Evolutionary conservation across 2,329 filamentous ascomycete species (phyloP), one percentile per base, ranked within the genome.

Genomic region (Cryphonectria japonica): DNA sequence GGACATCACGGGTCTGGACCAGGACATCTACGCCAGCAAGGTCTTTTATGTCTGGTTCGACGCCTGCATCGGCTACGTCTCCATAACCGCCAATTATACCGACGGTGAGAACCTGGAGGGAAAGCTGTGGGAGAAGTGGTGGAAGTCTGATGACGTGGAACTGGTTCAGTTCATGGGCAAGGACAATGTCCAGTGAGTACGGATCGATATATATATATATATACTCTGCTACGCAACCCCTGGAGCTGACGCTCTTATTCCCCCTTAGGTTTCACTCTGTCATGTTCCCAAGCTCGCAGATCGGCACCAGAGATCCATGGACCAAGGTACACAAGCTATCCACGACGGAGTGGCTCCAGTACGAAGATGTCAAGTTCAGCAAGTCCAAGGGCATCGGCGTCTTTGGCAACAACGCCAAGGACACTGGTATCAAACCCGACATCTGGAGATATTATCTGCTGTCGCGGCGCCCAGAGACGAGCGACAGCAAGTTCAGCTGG

Each of bases 131-230:
- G 91, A 97, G 83, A 88, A 93, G 78, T 98, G 95, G 95, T 98
- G 95, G 95, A 91, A 92, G 78, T 93, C 94, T 0, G 91, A 97
- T 61, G 87, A 97, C 46, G 94, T 98, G 64, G 88, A 92, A 78
- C 88, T 98, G 16, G 97, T 96, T 81, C 95, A 98, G 83, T 97
- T 98, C 85, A 93, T 97, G 89, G 95, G 95, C 82, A 98, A 97
- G 80, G 93, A 95, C 80, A 95, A 95, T 75, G 92, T 85, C 26
- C 83, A 83, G 67, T 69, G 72, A 67, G 69, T 70, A 52, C n/a
- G 7, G 19, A 1, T 52, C 5, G 3, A 65, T 19, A 39, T 39
- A 0, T 39, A 39, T 39, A 39, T 39, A 6, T 6, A 34, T 6
- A 34, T 34, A 32, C 26, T 3, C 19, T n/a, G 29, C 32, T 34